A percentile compares a stretch with the other conserved stretches of the same genome.
Conservation (phyloP, 345 rosid species). For the Brassica carinata region DNA sequence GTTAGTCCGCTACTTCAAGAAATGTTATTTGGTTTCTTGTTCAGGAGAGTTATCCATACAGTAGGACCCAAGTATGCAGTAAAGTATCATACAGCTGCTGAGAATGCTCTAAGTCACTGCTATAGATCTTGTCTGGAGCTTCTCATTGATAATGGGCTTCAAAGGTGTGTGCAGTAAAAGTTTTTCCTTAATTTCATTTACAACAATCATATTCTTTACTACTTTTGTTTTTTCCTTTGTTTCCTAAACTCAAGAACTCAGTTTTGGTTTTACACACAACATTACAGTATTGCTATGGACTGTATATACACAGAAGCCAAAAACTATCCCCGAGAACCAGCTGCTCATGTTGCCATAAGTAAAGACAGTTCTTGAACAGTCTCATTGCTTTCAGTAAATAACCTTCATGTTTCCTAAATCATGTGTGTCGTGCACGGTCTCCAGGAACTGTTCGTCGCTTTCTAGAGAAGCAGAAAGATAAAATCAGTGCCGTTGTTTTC, state of each 20-base stretch:
- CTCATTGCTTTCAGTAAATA: not conserved
- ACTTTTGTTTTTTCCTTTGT: not conserved
- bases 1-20: not conserved
- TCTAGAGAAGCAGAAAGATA: conserved; percentile 90
- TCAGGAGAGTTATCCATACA: conserved; percentile 86
- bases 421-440: conserved; percentile 31
- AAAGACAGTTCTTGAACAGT: conserved; percentile 40
- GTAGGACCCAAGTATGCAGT: conserved; percentile 99
- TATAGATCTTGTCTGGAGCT: conserved; percentile 96
- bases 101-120: conserved; percentile 98
- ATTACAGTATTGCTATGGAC: conserved; percentile 87
- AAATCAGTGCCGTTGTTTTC: conserved; percentile 80
- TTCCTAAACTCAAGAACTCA: conserved; percentile 25
- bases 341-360: conserved; percentile 99
- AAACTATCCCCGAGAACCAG: conserved; percentile 98
- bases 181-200: not conserved
- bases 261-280: conserved; percentile 33
- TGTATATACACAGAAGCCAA: conserved; percentile 94
- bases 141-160: conserved; percentile 83
- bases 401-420: conserved; percentile 3
- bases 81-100: conserved; percentile 98
- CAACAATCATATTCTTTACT: conserved; percentile 7
- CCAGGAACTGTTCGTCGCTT: conserved; percentile 93
- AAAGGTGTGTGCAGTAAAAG: conserved; percentile 52
- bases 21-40: conserved; percentile 10